Conservation (phyloP, 257 asterid genomes). For the Eustoma russellianum region DNA sequence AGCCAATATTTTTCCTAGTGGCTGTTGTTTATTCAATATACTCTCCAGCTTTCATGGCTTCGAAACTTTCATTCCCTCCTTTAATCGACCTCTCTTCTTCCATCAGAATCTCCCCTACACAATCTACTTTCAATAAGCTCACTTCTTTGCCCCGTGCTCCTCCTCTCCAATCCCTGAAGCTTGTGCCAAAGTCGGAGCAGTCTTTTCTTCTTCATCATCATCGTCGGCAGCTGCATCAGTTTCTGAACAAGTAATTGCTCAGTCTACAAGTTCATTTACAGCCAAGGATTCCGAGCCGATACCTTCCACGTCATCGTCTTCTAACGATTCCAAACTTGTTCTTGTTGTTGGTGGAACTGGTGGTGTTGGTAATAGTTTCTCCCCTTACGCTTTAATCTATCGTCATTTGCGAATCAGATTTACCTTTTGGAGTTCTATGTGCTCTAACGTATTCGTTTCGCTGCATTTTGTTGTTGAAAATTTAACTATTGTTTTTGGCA, state of each 20-base stretch:
- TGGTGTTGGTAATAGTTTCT: constrained; percentile 65
- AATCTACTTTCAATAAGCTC: constrained; percentile 2
- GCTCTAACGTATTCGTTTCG: too few species aligned
- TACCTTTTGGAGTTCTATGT: too few species aligned
- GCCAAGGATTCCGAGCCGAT: constrained; percentile 15
- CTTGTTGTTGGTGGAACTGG: constrained; percentile 95
- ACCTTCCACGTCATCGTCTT: constrained; percentile 1
- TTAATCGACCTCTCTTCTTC: constrained; percentile 27
- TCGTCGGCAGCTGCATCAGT: constrained; percentile 17
- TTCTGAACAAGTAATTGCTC: constrained; percentile 19
- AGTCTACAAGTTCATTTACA: constrained; percentile 20
- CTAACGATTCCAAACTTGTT: constrained; percentile 60
- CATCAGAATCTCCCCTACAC: background rate
- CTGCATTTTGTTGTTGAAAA: too few species aligned
- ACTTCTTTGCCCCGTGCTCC: background rate
- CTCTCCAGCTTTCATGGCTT: constrained; percentile 37
- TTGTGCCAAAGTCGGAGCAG: background rate
- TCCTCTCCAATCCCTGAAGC: background rate
- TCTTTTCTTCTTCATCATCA: constrained; percentile 7
- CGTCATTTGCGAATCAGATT: background rate
- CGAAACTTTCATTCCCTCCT: constrained; percentile 32
- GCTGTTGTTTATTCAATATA: background rate
- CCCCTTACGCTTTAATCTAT: background rate
- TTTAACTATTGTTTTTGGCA: too few species aligned
- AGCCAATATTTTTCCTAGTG: background rate